phyloP scores from a whole-genome alignment of 306 rosid genomes.

The Pterocarpus santalinus region DNA sequence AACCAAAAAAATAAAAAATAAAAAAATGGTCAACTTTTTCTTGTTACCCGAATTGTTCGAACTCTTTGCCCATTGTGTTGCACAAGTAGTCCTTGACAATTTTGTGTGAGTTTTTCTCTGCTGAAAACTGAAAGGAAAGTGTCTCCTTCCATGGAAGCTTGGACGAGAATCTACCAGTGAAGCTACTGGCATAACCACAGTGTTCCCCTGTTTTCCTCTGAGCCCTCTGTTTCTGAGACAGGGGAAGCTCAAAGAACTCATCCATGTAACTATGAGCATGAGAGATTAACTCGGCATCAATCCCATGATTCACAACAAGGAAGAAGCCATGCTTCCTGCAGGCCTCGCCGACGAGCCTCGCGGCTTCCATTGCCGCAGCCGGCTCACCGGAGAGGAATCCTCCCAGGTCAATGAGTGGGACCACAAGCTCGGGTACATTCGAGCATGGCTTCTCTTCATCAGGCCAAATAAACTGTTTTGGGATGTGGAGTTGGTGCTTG shows the following conservation, averaged over 20 bases:
- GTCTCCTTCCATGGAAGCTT: constrained; percentile 98
- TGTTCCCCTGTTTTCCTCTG: constrained; percentile 84
- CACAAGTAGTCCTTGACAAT: constrained; percentile 63
- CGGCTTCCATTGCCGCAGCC: constrained; percentile 58
- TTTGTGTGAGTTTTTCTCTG: constrained; percentile 44
- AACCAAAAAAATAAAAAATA: not conserved
- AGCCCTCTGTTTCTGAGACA: constrained; percentile 78
- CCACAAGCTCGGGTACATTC: constrained; percentile 64
- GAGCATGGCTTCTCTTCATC: constrained; percentile 79
- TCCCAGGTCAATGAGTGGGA: constrained; percentile 71
- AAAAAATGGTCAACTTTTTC: not conserved
- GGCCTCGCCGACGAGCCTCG: constrained; percentile 69
- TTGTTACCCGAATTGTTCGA: constrained; percentile 70
- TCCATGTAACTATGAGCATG: constrained; percentile 76
- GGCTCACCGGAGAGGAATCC: constrained; percentile 74
- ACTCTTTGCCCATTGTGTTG: constrained; percentile 66
- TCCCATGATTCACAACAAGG: constrained; percentile 85
- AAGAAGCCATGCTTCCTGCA: constrained; percentile 90
- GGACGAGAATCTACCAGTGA: constrained; percentile 85
- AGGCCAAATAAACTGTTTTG: constrained; percentile 91
- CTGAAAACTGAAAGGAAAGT: constrained; percentile 71
- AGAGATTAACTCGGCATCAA: constrained; percentile 58
- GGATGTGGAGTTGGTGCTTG: constrained; percentile 59
- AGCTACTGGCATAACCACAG: constrained; percentile 97
- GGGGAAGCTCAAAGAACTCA: constrained; percentile 76